These are phyloP conservation scores for Taxawa tesnikishii DNA, from an alignment of 2,329 filamentous ascomycete genomes.

Conservation along the genomic window DNA sequence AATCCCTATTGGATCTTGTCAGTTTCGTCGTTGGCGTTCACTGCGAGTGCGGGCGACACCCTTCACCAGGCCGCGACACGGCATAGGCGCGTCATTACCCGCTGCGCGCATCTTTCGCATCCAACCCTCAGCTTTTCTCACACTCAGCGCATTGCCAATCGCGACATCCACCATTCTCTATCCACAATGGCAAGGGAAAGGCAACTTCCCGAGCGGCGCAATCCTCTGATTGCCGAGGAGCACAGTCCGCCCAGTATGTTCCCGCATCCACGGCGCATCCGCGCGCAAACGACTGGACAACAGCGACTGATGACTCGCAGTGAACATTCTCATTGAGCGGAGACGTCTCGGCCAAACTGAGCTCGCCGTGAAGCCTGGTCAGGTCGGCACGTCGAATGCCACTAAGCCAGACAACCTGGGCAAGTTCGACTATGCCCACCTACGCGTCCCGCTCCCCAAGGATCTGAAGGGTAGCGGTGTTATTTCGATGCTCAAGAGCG, in stretches of 20 bases:
- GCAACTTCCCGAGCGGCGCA: slow-evolving; percentile 47
- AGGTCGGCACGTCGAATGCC: slow-evolving; percentile 57
- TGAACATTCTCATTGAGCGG: slow-evolving; percentile 56
- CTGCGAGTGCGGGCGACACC: too few species aligned
- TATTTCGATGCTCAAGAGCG: slow-evolving; percentile 59
- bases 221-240: slow-evolving; percentile 51
- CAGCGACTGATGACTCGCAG: slow-evolving; percentile 22
- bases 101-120: slow-evolving; percentile 3
- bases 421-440: slow-evolving; percentile 89
- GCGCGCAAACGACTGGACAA: not conserved
- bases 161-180: too few species aligned
- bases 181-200: slow-evolving; percentile 12
- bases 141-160: not conserved
- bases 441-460: slow-evolving; percentile 84
- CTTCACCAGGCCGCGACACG: too few species aligned
- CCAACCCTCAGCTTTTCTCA: not conserved
- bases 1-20: too few species aligned
- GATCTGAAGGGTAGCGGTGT: slow-evolving; percentile 81
- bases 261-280: not conserved
- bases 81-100: too few species aligned
- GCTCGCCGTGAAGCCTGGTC: slow-evolving; percentile 68
- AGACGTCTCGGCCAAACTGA: slow-evolving; percentile 89
- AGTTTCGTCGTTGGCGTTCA: too few species aligned
- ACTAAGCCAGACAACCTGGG: slow-evolving; percentile 63
- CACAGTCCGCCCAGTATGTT: slow-evolving; percentile 52